Percentiles rank a stretch among this genome's conserved stretches.
phyloP scores from a whole-genome alignment of 805 yeast genomes.

The Brettanomyces nanus region DNA sequence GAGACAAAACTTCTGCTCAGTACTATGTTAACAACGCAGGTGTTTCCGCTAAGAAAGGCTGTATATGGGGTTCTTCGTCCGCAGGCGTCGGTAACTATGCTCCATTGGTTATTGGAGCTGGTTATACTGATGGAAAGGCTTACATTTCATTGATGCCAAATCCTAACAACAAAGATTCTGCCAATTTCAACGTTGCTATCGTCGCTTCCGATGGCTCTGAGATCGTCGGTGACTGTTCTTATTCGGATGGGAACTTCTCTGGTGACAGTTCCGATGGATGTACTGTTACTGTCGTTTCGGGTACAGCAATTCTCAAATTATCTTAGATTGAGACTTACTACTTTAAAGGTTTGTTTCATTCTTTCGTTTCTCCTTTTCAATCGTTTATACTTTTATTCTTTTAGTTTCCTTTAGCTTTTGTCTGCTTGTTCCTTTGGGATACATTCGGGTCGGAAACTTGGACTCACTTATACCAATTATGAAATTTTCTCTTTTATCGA shows the following conservation, averaged over 20 bases:
- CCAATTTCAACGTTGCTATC: slow-evolving; percentile 72
- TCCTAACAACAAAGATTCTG: slow-evolving; percentile 52
- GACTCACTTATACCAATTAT: too few relatives aligned
- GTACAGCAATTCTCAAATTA: slow-evolving; percentile 77
- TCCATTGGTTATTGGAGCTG: slow-evolving; percentile 72
- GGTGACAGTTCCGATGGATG: slow-evolving; percentile 78
- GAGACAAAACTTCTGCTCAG: slow-evolving; percentile 60
- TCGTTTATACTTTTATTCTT: too few relatives aligned
- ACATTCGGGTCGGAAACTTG: too few relatives aligned
- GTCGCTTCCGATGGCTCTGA: slow-evolving; percentile 56
- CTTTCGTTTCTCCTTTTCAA: too few relatives aligned
- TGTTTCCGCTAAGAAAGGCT: slow-evolving; percentile 58
- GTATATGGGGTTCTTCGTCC: slow-evolving; percentile 59
- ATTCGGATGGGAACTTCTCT: slow-evolving; percentile 69
- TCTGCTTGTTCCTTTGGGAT: too few relatives aligned
- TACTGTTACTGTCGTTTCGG: slow-evolving; percentile 82
- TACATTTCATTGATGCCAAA: slow-evolving; percentile 71
- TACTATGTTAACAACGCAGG: slow-evolving; percentile 75
- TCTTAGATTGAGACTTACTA: too few relatives aligned
- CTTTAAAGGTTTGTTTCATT: too few relatives aligned
- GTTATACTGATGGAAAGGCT: slow-evolving; percentile 47
- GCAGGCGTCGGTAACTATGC: slow-evolving; percentile 73
- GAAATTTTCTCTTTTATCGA: too few relatives aligned
- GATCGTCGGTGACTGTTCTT: slow-evolving; percentile 68
- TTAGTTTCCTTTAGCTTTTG: too few relatives aligned